These are phyloP conservation scores for Acanthamoeba healyi DNA, from an alignment of 208 protist species.

Conservation along the genomic window DNA sequence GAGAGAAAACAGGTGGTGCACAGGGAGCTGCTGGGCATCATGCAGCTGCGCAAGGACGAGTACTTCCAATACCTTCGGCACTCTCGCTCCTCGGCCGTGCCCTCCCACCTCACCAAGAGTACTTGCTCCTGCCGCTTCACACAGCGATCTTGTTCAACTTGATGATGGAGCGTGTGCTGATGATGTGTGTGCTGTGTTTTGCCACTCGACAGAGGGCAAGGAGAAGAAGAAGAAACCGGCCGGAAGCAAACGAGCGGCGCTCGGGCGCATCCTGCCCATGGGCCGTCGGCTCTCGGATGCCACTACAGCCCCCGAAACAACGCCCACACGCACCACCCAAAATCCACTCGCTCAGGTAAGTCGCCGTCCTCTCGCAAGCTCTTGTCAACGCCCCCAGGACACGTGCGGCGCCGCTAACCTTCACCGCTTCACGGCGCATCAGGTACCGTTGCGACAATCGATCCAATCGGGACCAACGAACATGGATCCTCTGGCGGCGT, in stretches of 20 bases:
- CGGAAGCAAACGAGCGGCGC: not conserved
- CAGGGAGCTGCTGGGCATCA: slow-evolving; percentile 27
- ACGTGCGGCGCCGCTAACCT: not conserved
- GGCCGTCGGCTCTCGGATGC: slow-evolving; percentile 44
- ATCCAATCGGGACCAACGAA: not conserved
- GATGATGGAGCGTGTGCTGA: not conserved
- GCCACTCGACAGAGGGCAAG: not conserved
- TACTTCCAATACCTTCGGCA: slow-evolving; percentile 51
- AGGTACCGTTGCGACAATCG: not conserved
- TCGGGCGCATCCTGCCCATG: slow-evolving; percentile 57
- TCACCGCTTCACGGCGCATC: not conserved
- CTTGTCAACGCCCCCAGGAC: not conserved
- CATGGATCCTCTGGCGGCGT: not conserved
- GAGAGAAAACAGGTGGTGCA: slow-evolving; percentile 59
- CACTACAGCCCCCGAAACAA: not conserved
- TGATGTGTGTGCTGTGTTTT: no score
- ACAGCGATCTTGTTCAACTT: not conserved
- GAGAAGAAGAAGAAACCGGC: slow-evolving; percentile 36
- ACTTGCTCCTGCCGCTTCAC: not conserved
- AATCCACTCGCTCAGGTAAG: slow-evolving; percentile 60
- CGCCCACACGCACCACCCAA: slow-evolving; percentile 21
- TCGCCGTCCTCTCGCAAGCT: not conserved
- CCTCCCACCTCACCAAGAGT: slow-evolving; percentile 43
- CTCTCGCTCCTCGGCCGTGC: not conserved
- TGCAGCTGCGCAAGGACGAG: slow-evolving; percentile 71